A percentile compares a stretch with the other conserved stretches of the same genome.
Conservation (phyloP, 2,329 filamentous ascomycete genomes). For the Cladophialophora yegresii region DNA sequence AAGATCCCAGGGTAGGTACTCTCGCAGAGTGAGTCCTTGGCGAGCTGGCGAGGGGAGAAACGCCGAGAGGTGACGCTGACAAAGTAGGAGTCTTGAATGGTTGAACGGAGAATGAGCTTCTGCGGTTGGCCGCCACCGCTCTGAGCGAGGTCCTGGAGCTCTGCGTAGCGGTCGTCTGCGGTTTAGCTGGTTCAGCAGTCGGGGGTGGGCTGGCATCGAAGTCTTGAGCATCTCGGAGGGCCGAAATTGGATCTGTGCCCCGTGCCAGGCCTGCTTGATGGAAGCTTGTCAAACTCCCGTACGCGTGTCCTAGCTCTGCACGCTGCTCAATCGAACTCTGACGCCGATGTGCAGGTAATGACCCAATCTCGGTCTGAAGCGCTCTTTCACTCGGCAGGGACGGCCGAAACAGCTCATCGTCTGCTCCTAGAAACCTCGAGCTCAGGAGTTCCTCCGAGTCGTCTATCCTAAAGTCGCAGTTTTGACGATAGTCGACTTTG, state of each 20-base stretch:
- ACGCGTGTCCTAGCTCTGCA: slow-evolving; percentile 72
- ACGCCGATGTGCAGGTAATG: slow-evolving; percentile 66
- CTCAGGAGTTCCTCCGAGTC: slow-evolving; percentile 88
- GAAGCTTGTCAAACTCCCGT: slow-evolving; percentile 87
- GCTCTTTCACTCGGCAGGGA: slow-evolving; percentile 63
- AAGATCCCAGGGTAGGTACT: slow-evolving; percentile 42
- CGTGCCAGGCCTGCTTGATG: slow-evolving; percentile 71
- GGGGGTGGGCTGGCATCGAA: slow-evolving; percentile 49
- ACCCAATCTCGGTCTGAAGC: slow-evolving; percentile 57
- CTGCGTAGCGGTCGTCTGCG: slow-evolving; percentile 49
- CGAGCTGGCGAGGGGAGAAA: slow-evolving; percentile 54
- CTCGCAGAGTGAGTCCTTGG: slow-evolving; percentile 54
- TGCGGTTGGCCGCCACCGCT: slow-evolving; percentile 58
- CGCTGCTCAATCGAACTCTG: slow-evolving; percentile 47
- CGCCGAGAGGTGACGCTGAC: slow-evolving; percentile 76
- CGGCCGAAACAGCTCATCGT: slow-evolving; percentile 83
- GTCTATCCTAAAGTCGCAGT: slow-evolving; percentile 87
- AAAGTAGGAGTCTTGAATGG: slow-evolving; percentile 95
- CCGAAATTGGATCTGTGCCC: slow-evolving; percentile 84
- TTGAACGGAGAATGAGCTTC: slow-evolving; percentile 85
- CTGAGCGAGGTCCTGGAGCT: slow-evolving; percentile 54
- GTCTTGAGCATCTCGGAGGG: slow-evolving; percentile 69
- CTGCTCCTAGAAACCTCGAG: slow-evolving; percentile 88
- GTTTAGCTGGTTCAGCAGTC: slow-evolving; percentile 55
- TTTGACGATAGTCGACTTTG: slow-evolving; percentile 79